Percentiles rank a stretch among this genome's conserved stretches.
phyloP scores from a whole-genome alignment of 192 early-diverging fungal genomes.

The Pilobolus umbonatus region DNA sequence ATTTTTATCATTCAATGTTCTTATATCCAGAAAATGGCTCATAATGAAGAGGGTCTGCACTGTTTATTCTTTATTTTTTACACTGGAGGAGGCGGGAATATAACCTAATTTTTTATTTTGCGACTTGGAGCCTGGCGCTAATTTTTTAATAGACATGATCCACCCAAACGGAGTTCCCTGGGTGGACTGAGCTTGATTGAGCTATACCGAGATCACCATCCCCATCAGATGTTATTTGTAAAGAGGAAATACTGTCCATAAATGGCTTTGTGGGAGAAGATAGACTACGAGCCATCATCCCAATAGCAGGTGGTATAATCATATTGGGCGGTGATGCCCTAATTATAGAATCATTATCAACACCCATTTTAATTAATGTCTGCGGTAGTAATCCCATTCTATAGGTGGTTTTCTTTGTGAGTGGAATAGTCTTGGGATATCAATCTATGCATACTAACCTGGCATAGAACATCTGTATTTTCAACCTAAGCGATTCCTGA shows the following conservation, averaged over 20 bases:
- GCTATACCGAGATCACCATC: not conserved
- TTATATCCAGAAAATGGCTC: not conserved
- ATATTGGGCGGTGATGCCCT: slow-evolving; percentile 19
- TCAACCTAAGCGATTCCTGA: slow-evolving; percentile 72
- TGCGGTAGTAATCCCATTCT: slow-evolving; percentile 23
- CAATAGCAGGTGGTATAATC: slow-evolving; percentile 34
- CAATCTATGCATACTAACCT: slow-evolving; percentile 19
- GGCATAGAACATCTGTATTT: slow-evolving; percentile 87
- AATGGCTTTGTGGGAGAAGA: no score
- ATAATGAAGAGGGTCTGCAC: no score
- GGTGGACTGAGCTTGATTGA: not conserved
- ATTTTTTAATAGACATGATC: not conserved
- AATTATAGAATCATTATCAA: slow-evolving; percentile 16
- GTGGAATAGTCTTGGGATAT: no score
- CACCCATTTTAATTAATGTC: slow-evolving; percentile 47
- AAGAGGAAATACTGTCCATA: no score
- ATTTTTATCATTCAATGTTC: not conserved
- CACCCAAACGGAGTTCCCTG: slow-evolving; percentile 10
- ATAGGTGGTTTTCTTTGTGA: not conserved
- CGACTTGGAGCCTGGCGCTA: no score
- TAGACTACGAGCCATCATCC: no score
- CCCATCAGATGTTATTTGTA: not conserved
- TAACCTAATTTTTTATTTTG: no score
- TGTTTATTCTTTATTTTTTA: slow-evolving; percentile 2
- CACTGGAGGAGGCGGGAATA: not conserved